These are phyloP conservation scores for Trypanosoma lewisi DNA, from an alignment of 208 protist species.

Conservation along the genomic window DNA sequence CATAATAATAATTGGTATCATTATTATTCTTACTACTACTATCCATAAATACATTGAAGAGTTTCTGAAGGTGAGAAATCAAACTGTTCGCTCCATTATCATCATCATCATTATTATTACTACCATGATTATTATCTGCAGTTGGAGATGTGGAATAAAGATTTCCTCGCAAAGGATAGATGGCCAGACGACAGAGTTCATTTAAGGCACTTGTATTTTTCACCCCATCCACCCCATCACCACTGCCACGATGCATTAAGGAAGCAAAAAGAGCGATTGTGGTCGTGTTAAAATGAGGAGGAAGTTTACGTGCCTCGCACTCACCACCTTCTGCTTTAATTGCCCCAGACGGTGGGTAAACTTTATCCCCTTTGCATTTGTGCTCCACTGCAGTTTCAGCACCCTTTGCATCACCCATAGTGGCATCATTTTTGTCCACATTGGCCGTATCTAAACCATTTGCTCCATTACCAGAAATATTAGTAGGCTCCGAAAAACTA, in stretches of 20 bases:
- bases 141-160: not conserved
- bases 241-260: not conserved
- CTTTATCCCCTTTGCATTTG: not conserved
- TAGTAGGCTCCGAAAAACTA: not conserved
- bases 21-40: not conserved
- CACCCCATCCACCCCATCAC: not conserved
- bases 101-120: not conserved
- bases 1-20: not conserved
- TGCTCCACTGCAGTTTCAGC: not conserved
- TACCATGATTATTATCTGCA: not conserved
- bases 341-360: not conserved
- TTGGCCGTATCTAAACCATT: not conserved
- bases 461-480: not conserved
- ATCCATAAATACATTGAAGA: slow-evolving; percentile 11
- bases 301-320: not conserved
- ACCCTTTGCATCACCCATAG: not conserved
- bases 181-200: not conserved
- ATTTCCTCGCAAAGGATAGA: not conserved
- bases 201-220: not conserved
- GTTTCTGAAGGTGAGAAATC: slow-evolving; percentile 7
- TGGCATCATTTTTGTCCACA: not conserved
- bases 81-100: not conserved
- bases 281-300: not conserved
- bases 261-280: slow-evolving; percentile 3
- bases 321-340: not conserved